phyloP scores from a whole-genome alignment of 169 alveolate species.

The Besnoitia besnoiti region DNA sequence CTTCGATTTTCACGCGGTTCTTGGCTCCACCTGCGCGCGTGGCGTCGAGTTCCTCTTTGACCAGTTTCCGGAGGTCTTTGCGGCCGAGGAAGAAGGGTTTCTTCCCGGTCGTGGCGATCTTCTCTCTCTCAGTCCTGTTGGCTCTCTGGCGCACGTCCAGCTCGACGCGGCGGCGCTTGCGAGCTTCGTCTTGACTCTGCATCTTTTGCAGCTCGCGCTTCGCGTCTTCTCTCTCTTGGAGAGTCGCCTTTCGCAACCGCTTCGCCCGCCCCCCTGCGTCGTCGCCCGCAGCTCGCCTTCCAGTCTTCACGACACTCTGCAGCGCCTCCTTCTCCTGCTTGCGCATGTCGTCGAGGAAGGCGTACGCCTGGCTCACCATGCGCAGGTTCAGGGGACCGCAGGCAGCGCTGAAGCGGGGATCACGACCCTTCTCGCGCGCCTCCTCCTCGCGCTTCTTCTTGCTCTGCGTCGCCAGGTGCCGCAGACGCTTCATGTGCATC shows the following conservation, averaged over 20 bases:
- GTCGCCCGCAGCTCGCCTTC: conserved; percentile 11
- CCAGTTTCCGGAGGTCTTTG: conserved; percentile 32
- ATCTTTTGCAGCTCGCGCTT: conserved; percentile 9
- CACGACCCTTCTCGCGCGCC: conserved; percentile 9
- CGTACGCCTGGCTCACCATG: conserved; percentile 39
- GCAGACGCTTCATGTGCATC: conserved; percentile 7
- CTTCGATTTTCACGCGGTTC: neutral
- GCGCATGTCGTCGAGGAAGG: conserved; percentile 57
- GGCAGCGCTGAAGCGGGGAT: conserved; percentile 49
- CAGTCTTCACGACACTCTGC: conserved; percentile 51
- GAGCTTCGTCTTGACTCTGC: conserved; percentile 40
- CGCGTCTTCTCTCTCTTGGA: conserved; percentile 40
- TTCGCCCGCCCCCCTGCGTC: neutral
- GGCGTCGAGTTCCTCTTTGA: conserved; percentile 18
- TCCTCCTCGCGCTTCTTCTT: neutral
- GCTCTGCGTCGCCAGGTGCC: neutral
- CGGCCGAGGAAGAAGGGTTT: conserved; percentile 25
- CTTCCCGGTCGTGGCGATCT: conserved; percentile 39
- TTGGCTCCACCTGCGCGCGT: neutral
- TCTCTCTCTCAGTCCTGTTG: neutral
- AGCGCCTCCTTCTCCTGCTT: conserved; percentile 42
- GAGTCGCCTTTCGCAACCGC: neutral
- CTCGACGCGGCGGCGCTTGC: conserved; percentile 31
- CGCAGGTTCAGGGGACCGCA: conserved; percentile 58
- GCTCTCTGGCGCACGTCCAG: conserved; percentile 4